A percentile compares a stretch with the other conserved stretches of the same genome.
Conservation (phyloP, 805 yeast species). For the Wickerhamomyces rabaulensis region DNA sequence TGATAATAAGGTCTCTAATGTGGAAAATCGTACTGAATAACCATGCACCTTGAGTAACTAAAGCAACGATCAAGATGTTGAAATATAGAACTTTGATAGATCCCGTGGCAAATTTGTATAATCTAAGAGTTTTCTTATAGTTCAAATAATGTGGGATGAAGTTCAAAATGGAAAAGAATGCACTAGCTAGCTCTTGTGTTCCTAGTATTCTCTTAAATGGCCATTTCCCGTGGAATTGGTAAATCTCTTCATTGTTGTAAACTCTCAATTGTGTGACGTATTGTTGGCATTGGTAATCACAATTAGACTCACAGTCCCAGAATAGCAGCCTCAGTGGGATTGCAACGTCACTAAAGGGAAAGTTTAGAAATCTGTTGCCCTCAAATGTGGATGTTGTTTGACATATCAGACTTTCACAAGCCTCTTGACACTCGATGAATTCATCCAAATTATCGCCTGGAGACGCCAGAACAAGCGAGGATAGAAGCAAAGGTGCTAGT, state of each 20-base stretch:
- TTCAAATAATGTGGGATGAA: slow-evolving; percentile 59
- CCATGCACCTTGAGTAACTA: slow-evolving; percentile 85
- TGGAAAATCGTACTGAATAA: slow-evolving; percentile 80
- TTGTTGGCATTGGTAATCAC: slow-evolving; percentile 93
- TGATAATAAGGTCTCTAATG: slow-evolving; percentile 68
- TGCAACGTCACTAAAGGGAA: slow-evolving; percentile 6
- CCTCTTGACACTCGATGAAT: slow-evolving; percentile 4
- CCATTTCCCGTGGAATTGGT: slow-evolving; percentile 98
- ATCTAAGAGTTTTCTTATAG: slow-evolving; percentile 26
- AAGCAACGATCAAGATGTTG: slow-evolving; percentile 43
- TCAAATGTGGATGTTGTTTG: not conserved
- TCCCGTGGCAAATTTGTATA: slow-evolving; percentile 4
- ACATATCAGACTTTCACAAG: slow-evolving; percentile 6
- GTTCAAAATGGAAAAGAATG: slow-evolving; percentile 70
- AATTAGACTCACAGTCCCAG: slow-evolving; percentile 77
- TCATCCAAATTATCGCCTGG: slow-evolving; percentile 12
- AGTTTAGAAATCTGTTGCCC: not conserved
- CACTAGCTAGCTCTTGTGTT: slow-evolving; percentile 78
- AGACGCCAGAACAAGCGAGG: not conserved
- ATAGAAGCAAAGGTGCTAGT: not conserved
- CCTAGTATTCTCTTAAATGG: slow-evolving; percentile 80
- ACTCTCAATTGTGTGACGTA: slow-evolving; percentile 55
- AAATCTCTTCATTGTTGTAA: slow-evolving; percentile 43
- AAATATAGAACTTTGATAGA: slow-evolving; percentile 16
- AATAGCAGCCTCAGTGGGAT: slow-evolving; percentile 36